phyloP scores from a whole-genome alignment of 169 alveolate species.

The Sarcocystis neurona region DNA sequence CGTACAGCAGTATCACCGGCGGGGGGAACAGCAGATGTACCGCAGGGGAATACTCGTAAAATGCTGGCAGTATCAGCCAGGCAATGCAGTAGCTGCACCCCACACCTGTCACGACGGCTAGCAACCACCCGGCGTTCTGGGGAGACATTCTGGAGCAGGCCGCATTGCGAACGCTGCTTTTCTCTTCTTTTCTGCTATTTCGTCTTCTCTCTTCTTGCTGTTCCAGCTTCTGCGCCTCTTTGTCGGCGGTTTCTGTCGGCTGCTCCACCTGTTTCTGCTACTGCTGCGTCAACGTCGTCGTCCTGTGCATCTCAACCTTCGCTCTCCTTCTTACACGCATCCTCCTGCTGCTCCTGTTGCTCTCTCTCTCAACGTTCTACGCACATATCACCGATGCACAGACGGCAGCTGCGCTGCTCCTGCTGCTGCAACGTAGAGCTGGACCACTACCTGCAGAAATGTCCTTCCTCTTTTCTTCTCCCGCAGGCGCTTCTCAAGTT shows the following conservation, averaged over 20 bases:
- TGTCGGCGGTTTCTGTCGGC: background rate
- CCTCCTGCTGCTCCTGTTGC: too few species aligned
- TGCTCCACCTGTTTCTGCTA: background rate
- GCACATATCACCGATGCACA: background rate
- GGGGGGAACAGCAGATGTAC: constrained; percentile 5
- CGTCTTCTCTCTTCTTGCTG: background rate
- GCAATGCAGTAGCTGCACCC: background rate
- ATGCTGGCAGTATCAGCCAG: constrained; percentile 1
- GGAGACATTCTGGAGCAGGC: too few species aligned
- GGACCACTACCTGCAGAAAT: too few species aligned
- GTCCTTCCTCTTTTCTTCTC: too few species aligned
- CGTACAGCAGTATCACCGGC: background rate
- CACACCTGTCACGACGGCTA: background rate
- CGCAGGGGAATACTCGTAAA: background rate
- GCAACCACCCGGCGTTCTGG: constrained; percentile 16
- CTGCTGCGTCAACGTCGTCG: too few species aligned
- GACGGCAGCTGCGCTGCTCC: too few species aligned
- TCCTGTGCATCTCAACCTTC: too few species aligned
- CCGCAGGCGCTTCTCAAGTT: too few species aligned
- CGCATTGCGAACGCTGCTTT: background rate
- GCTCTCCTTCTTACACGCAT: too few species aligned
- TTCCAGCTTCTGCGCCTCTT: background rate
- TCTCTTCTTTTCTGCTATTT: background rate
- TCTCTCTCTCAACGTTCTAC: background rate
- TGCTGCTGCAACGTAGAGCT: too few species aligned